phyloP scores from a whole-genome alignment of 106 monocot genomes.

The Dendrobium nobile region DNA sequence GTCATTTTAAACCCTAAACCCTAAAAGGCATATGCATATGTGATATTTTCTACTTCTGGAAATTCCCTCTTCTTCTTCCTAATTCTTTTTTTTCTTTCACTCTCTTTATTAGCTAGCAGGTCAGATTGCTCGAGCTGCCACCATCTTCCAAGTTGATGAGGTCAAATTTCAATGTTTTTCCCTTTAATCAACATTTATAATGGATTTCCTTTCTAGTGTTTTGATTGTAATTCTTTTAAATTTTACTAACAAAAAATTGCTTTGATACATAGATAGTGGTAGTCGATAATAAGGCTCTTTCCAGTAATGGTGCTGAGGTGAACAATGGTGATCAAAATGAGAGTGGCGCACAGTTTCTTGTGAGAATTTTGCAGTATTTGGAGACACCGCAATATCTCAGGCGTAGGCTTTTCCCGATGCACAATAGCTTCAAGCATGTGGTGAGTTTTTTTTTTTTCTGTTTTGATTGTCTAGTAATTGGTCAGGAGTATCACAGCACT shows the following conservation, averaged over 20 bases:
- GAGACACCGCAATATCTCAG: slow-evolving; percentile 96
- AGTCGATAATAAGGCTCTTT: slow-evolving; percentile 52
- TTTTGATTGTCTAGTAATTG: not conserved
- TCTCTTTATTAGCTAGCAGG: slow-evolving; percentile 57
- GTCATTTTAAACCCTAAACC: slow-evolving; percentile 9
- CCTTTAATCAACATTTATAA: not conserved
- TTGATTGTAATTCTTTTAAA: not conserved
- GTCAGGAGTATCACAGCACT: not conserved
- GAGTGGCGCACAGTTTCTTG: slow-evolving; percentile 65
- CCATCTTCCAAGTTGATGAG: slow-evolving; percentile 94
- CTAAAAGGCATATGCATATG: not conserved
- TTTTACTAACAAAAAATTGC: slow-evolving; percentile 7
- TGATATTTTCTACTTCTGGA: not conserved
- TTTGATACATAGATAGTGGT: slow-evolving; percentile 62
- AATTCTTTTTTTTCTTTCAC: not conserved
- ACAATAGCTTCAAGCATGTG: slow-evolving; percentile 71
- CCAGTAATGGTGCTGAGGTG: slow-evolving; percentile 23
- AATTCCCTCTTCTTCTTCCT: not conserved
- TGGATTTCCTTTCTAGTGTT: not conserved
- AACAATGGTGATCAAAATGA: slow-evolving; percentile 30
- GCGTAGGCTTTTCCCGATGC: slow-evolving; percentile 77
- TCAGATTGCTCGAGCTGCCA: slow-evolving; percentile 85
- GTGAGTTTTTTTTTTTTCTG: slow-evolving; percentile 22
- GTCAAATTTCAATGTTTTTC: slow-evolving; percentile 12
- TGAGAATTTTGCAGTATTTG: slow-evolving; percentile 68